phyloP scores from a whole-genome alignment of 345 rosid species.

The Passiflora organensis region DNA sequence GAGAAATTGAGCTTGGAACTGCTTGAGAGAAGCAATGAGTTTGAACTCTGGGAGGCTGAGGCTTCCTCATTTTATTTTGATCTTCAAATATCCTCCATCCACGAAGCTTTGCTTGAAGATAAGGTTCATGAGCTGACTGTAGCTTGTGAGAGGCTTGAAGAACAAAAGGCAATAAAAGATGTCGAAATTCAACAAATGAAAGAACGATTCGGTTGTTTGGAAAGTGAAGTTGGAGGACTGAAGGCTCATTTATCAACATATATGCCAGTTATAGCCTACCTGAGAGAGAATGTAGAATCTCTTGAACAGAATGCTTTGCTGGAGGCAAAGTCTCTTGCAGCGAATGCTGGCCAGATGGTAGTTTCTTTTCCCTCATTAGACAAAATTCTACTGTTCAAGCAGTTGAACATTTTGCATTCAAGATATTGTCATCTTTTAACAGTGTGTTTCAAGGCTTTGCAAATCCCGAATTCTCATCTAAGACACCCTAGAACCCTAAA shows the following conservation, averaged over 20 bases:
- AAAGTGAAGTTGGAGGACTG: slow-evolving; percentile 21
- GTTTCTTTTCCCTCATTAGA: neutral
- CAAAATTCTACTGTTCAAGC: slow-evolving; percentile 7
- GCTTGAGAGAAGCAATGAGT: slow-evolving; percentile 68
- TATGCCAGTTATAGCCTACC: slow-evolving; percentile 20
- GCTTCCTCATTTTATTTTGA: slow-evolving; percentile 87
- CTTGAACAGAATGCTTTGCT: slow-evolving; percentile 29
- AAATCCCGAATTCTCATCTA: too few species aligned
- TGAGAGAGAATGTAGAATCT: slow-evolving; percentile 20
- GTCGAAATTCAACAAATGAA: slow-evolving; percentile 20
- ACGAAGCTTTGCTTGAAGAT: slow-evolving; percentile 57
- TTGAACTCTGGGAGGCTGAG: slow-evolving; percentile 82
- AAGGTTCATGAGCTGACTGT: slow-evolving; percentile 31
- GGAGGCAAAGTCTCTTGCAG: slow-evolving; percentile 18
- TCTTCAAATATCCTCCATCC: slow-evolving; percentile 63
- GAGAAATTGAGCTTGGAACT: slow-evolving; percentile 68
- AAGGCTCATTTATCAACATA: slow-evolving; percentile 27
- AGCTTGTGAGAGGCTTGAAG: slow-evolving; percentile 17
- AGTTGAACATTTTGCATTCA: neutral
- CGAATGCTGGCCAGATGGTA: slow-evolving; percentile 32
- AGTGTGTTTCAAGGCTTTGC: too few species aligned
- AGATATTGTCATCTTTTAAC: too few species aligned
- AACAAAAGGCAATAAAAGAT: slow-evolving; percentile 22
- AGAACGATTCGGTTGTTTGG: slow-evolving; percentile 16
- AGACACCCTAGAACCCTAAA: too few species aligned